Evolutionary conservation across 2,329 filamentous ascomycete genomes (phyloP), one percentile per base, ranked within the genome.

Genomic region (Emergomyces orientalis): DNA sequence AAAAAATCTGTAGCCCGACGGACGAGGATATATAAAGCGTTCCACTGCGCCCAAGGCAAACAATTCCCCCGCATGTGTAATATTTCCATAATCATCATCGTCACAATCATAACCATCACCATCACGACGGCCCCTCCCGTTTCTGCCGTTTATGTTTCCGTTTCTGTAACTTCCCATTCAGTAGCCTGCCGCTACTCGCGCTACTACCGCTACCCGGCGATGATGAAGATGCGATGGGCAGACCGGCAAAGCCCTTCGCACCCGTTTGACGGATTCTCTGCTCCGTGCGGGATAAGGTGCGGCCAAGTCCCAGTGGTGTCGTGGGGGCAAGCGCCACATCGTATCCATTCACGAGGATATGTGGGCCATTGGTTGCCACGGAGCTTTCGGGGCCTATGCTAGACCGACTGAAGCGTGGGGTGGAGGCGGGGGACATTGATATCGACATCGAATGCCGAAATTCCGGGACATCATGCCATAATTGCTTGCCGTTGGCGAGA

Each of bases 241-340:
- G 63, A 47, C 74, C 76, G 5, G 78, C 77, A 57, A 79, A 65
- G 0, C 78, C 78, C 49, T 71, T 75, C 6, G 75, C 77, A 14
- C 77, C 78, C 6, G 77, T 79, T 52, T 70, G 63, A 45, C 77
- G 70, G 39, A 79, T 77, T 37, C 77, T 70, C 65, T 76, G 71
- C 63, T 79, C 78, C 0, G 76, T 78, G 22, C 77, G 72, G 54
- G 77, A 79, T 62, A 79, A 66, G 9, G 72, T 73, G 39, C 73
- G 69, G 5, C 75, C 75, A 5, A 76, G 68, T 13, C 75, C 76
- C 30, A 75, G 68, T 19, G 74, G 71, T 1, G 69, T 71, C 47
- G 74, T 71, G 25, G 75, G 75, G 11, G 75, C 75, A 62, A 77
- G 71, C 1, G 75, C 73, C 59, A 79, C 73, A 58, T 78, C 71